Evolutionary conservation across 192 early-diverging fungal genomes (phyloP).

Genomic region (Coemansia sp.): DNA sequence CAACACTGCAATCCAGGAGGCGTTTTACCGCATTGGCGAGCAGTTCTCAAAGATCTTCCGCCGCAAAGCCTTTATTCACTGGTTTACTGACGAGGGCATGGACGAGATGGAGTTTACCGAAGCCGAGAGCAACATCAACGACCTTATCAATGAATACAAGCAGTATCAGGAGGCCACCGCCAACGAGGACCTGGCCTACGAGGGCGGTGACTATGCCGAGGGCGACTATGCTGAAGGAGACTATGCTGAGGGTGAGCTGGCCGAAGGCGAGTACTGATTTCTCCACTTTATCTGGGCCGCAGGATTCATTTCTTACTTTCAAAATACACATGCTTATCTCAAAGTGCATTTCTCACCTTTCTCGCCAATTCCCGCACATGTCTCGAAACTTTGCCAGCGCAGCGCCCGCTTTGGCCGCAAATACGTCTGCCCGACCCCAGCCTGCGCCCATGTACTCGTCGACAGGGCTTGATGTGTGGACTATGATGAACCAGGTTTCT

Average conservation of each 20-base stretch:
- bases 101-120: constrained; percentile 82
- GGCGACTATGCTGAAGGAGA: constrained; percentile 9
- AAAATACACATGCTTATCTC: constrained; percentile 1
- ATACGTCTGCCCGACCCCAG: neutral
- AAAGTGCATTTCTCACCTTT: neutral
- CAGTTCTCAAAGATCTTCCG: constrained; percentile 78
- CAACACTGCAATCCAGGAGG: constrained; percentile 74
- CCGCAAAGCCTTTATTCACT: constrained; percentile 80
- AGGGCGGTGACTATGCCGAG: neutral
- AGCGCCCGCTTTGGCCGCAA: neutral
- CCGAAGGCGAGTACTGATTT: constrained; percentile 14
- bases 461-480: constrained; percentile 65
- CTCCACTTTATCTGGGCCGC: neutral
- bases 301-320: neutral
- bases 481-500: constrained; percentile 84
- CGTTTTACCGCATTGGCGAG: constrained; percentile 70
- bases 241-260: constrained; percentile 5
- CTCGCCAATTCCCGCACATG: constrained; percentile 1
- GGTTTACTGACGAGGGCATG: constrained; percentile 86
- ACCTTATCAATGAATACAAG: constrained; percentile 94
- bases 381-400: constrained; percentile 11
- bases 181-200: constrained; percentile 52
- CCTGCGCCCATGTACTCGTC: constrained; percentile 40
- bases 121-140: constrained; percentile 88
- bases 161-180: constrained; percentile 82